phyloP scores from a whole-genome alignment of 371 early-diverging fungal species.

The Mortierella sp. region DNA sequence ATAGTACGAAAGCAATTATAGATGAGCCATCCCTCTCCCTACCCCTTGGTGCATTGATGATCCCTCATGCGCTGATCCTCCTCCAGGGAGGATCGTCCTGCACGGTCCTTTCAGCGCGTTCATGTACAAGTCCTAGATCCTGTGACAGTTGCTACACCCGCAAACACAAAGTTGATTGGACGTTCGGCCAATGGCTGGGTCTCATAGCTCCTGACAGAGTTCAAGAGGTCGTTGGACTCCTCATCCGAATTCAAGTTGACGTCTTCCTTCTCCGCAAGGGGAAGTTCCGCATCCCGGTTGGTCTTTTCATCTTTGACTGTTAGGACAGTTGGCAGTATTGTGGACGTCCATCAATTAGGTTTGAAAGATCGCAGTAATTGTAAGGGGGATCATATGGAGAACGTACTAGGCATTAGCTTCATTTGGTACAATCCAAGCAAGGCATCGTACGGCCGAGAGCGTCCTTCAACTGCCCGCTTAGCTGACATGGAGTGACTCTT shows the following conservation, averaged over 20 bases:
- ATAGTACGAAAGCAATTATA: too few relatives aligned
- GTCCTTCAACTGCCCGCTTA: constrained; percentile 81
- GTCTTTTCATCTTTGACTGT: constrained; percentile 47
- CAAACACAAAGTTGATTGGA: constrained; percentile 62
- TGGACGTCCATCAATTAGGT: too few relatives aligned
- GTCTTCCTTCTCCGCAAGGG: constrained; percentile 56
- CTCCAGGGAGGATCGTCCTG: constrained; percentile 37
- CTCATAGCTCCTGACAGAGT: constrained; percentile 60
- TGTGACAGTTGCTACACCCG: constrained; percentile 67
- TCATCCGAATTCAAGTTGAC: constrained; percentile 69
- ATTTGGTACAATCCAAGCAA: constrained; percentile 76
- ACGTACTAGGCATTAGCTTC: constrained; percentile 63
- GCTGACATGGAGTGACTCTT: constrained; percentile 88
- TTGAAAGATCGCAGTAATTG: too few relatives aligned
- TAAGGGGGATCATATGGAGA: constrained; percentile 3
- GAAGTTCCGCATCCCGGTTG: constrained; percentile 29
- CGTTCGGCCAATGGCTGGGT: constrained; percentile 69
- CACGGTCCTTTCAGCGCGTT: constrained; percentile 68
- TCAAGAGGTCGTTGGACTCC: constrained; percentile 69
- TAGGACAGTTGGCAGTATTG: neutral
- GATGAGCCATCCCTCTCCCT: too few relatives aligned
- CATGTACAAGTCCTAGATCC: constrained; percentile 71
- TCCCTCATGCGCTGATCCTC: constrained; percentile 35
- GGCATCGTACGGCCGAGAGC: constrained; percentile 80
- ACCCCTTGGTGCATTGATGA: constrained; percentile 39